phyloP scores from a whole-genome alignment of 495 filamentous ascomycete genomes.

The Xylona heveae region DNA sequence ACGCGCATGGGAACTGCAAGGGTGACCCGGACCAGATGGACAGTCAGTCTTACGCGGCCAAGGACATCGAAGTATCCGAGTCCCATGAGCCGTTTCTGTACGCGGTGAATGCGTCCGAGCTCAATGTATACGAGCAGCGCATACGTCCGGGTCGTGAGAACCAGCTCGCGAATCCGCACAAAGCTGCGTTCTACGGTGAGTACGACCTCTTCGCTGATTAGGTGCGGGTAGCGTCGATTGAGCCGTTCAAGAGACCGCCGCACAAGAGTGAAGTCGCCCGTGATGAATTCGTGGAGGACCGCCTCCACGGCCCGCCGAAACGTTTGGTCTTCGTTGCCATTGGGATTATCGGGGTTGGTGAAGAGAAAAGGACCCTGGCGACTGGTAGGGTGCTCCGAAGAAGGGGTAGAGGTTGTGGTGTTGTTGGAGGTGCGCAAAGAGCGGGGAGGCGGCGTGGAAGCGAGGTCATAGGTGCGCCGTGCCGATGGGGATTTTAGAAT shows the following conservation, averaged over 20 bases:
- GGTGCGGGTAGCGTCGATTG: slow-evolving; percentile 16
- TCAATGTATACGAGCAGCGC: slow-evolving; percentile 20
- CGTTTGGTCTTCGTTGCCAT: slow-evolving; percentile 18
- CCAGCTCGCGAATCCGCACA: slow-evolving; percentile 16
- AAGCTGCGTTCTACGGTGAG: slow-evolving; percentile 17
- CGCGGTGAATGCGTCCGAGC: slow-evolving; percentile 18
- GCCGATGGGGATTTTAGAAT: slow-evolving; percentile 19
- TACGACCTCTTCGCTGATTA: slow-evolving; percentile 19
- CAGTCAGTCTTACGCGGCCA: slow-evolving; percentile 16
- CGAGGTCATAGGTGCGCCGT: slow-evolving; percentile 19
- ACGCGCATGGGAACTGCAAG: slow-evolving; percentile 21
- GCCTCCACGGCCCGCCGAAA: slow-evolving; percentile 18
- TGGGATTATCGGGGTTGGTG: slow-evolving; percentile 10
- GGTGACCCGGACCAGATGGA: slow-evolving; percentile 20
- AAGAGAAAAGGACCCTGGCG: too few relatives aligned
- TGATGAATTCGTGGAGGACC: slow-evolving; percentile 21
- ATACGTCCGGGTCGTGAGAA: slow-evolving; percentile 20
- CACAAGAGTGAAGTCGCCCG: slow-evolving; percentile 19
- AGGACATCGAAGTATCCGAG: slow-evolving; percentile 20
- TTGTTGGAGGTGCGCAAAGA: too few relatives aligned
- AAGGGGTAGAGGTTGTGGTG: too few relatives aligned
- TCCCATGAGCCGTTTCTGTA: slow-evolving; percentile 18
- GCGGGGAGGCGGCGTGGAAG: slow-evolving; percentile 8
- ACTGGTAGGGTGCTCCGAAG: too few relatives aligned
- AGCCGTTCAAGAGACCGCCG: slow-evolving; percentile 14